Percentiles rank a stretch among this genome's conserved stretches.
These are phyloP conservation scores for Torulaspora globosa DNA, from an alignment of 1,139 yeast species.

Conservation along the genomic window DNA sequence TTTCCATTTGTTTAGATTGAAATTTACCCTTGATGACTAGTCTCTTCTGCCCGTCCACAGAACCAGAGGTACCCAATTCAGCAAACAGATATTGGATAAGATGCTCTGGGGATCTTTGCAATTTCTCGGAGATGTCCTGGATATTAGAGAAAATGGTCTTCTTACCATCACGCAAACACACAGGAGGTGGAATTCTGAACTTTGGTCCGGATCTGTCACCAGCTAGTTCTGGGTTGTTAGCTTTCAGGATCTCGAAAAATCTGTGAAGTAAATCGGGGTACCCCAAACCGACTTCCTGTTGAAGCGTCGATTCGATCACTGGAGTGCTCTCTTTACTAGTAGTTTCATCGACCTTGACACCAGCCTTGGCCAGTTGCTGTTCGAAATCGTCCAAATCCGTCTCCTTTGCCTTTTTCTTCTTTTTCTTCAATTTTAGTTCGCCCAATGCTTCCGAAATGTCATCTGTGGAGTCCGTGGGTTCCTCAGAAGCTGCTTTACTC, in stretches of 20 bases:
- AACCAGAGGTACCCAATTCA: conserved; percentile 98
- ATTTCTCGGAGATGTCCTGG: conserved; percentile 87
- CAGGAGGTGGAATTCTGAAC: conserved; percentile 96
- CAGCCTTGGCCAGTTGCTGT: conserved; percentile 85
- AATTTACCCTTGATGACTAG: conserved; percentile 96
- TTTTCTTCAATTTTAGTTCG: conserved; percentile 79
- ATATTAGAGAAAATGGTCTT: conserved; percentile 95
- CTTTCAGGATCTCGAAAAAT: conserved; percentile 78
- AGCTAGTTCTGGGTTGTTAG: conserved; percentile 96
- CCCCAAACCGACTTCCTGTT: conserved; percentile 57
- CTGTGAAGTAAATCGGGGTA: conserved; percentile 76
- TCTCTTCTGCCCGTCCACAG: conserved; percentile 96
- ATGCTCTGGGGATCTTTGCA: conserved; percentile 97
- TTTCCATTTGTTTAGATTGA: conserved; percentile 96
- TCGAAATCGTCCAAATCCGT: conserved; percentile 74
- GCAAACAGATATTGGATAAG: conserved; percentile 95
- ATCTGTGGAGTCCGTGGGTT: conserved; percentile 44
- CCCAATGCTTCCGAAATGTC: conserved; percentile 63
- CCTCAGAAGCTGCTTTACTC: conserved; percentile 36
- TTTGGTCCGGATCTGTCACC: conserved; percentile 92
- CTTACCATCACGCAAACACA: conserved; percentile 96
- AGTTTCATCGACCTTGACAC: conserved; percentile 55
- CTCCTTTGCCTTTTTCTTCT: conserved; percentile 60
- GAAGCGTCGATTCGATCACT: conserved; percentile 33
- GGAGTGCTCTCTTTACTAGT: conserved; percentile 36